Evolutionary conservation across 257 asterid species (phyloP), one percentile per base, ranked within the genome.

Genomic region (Haberlea rhodopensis): DNA sequence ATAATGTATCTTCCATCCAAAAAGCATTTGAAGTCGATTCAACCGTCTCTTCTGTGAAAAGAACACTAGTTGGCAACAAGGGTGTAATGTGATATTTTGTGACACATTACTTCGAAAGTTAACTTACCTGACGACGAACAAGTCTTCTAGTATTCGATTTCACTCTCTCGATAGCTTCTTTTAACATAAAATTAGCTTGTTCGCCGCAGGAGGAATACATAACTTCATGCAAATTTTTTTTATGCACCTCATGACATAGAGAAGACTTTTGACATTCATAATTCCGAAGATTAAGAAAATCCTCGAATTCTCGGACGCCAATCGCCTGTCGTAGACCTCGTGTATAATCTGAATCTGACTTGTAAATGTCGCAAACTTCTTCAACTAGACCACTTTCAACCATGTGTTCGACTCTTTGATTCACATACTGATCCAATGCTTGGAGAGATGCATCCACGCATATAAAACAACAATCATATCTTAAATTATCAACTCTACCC

Each of bases 291-390:
- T n/a, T 78, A 5, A 92, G 74, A 76, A 85, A 84, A 71, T 79
- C 79, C 37, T 80, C 94, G 43, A 90, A 94, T 80, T 94, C 99
- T 18, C 90, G 76, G 19, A 90, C 99, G 56, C 99, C 97, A 63
- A 94, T 94, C 51, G 97, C 95, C 72, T 94, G 99, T 72, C 85
- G 78, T 66, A 94, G 72, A 20, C 97, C 97, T 68, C 83, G 84
- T 29, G 97, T 84, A 73, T 83, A 94, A 80, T 84, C 90, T 19
- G 95, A 90, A 80, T 84, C 72, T 29, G 62, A 61, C 69, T 75
- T 74, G 84, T 81, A 82, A 37, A 94, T 82, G 40, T 82, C 87
- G 71, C 52, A 23, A 66, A 87, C 95, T 82, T 94, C 99, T 65
- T 78, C 74, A 25, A 90, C 85, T 46, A 94, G 78, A 72, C 97